A percentile compares a stretch with the other conserved stretches of the same genome.
Conservation (phyloP, 208 protist species). For the Spongospora subterranea region DNA sequence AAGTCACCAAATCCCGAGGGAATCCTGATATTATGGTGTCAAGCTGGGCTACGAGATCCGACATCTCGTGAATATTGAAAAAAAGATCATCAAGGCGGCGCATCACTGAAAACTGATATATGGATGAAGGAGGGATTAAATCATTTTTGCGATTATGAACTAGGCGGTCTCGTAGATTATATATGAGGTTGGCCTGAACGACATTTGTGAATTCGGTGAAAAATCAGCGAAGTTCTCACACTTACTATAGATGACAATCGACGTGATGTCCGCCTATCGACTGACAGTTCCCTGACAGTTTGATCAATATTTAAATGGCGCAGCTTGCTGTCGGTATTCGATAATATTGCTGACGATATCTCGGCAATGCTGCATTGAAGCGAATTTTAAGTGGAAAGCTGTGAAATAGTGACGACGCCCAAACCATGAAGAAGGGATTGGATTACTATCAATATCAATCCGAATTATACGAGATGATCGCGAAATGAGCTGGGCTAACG, state of each 20-base stretch:
- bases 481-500: neutral
- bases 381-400: neutral
- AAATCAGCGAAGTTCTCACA: neutral
- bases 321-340: neutral
- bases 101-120: neutral
- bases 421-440: conserved; percentile 18
- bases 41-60: neutral
- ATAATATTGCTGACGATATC: neutral
- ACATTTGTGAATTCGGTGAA: neutral
- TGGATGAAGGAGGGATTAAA: neutral
- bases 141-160: neutral
- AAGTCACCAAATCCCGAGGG: neutral
- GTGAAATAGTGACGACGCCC: neutral
- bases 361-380: neutral
- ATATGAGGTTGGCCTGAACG: neutral
- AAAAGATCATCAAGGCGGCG: neutral
- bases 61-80: neutral
- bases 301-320: neutral
- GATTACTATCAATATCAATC: conserved; percentile 6
- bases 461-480: neutral
- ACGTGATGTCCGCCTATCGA: neutral
- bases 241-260: conserved; percentile 21
- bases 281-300: neutral
- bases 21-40: neutral
- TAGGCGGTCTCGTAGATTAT: neutral